These are phyloP conservation scores for Geotrichum siamense DNA, from an alignment of 1,139 yeast species.

Conservation along the genomic window DNA sequence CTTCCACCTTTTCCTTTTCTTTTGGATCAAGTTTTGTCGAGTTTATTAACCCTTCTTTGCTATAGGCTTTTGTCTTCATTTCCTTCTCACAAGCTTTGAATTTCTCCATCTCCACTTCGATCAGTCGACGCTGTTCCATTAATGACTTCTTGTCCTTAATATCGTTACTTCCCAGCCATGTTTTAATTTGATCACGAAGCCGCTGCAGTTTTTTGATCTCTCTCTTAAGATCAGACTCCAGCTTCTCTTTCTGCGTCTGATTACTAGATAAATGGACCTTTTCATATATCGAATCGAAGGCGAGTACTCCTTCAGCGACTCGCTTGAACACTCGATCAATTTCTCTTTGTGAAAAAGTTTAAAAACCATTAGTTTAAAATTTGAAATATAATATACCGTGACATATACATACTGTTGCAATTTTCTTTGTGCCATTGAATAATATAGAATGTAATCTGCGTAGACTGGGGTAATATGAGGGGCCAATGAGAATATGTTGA, in stretches of 20 bases:
- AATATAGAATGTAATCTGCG: neutral
- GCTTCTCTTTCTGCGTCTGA: constrained; percentile 85
- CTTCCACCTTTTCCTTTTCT: constrained; percentile 72
- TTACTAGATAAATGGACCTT: constrained; percentile 77
- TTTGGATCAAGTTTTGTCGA: constrained; percentile 65
- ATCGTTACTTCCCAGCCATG: constrained; percentile 88
- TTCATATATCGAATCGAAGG: constrained; percentile 80
- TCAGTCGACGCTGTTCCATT: constrained; percentile 71
- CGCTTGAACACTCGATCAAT: constrained; percentile 93
- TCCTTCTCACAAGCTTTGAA: constrained; percentile 92
- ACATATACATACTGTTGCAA: constrained; percentile 45
- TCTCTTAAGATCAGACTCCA: constrained; percentile 81
- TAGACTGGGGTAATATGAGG: neutral
- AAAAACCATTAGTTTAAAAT: neutral
- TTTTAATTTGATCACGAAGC: constrained; percentile 88
- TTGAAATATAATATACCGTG: constrained; percentile 3
- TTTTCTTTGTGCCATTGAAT: constrained; percentile 58
- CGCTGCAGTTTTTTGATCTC: constrained; percentile 93
- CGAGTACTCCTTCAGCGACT: constrained; percentile 84
- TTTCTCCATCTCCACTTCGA: constrained; percentile 87
- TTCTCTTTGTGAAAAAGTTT: constrained; percentile 40
- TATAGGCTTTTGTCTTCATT: constrained; percentile 91
- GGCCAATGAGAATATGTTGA: neutral
- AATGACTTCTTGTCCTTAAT: constrained; percentile 80
- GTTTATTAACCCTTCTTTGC: constrained; percentile 84